These are phyloP conservation scores for Hyaloperonospora brassicae DNA, from an alignment of 352 stramenopile genomes.

Conservation along the genomic window DNA sequence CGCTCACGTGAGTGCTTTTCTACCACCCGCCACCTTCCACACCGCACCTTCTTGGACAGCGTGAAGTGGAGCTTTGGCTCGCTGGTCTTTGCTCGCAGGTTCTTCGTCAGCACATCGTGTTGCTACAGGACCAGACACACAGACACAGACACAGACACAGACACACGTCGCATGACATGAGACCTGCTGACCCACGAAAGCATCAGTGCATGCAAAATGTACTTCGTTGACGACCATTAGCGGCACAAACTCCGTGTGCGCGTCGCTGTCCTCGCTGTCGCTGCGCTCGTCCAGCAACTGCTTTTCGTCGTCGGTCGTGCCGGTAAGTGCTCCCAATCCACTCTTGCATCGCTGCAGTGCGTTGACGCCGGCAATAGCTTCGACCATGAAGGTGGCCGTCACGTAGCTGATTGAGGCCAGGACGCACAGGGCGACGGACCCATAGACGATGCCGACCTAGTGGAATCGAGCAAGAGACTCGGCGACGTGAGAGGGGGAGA, in stretches of 20 bases:
- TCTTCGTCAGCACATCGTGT: constrained; percentile 47
- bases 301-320: constrained; percentile 18
- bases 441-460: constrained; percentile 71
- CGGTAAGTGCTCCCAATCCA: constrained; percentile 30
- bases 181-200: constrained; percentile 7
- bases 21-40: background rate
- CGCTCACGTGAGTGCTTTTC: background rate
- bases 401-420: constrained; percentile 70
- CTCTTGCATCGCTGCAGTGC: constrained; percentile 49
- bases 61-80: constrained; percentile 50
- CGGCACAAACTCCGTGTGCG: constrained; percentile 63
- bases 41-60: constrained; percentile 60
- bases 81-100: constrained; percentile 29
- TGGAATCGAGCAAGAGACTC: background rate
- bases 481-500: background rate
- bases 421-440: constrained; percentile 42
- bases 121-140: constrained; percentile 28
- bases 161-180: constrained; percentile 3
- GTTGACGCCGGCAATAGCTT: constrained; percentile 76
- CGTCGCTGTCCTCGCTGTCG: constrained; percentile 33
- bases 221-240: constrained; percentile 72
- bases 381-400: constrained; percentile 81
- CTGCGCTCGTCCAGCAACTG: constrained; percentile 22
- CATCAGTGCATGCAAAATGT: constrained; percentile 22
- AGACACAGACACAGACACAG: constrained; percentile 2